These are phyloP conservation scores for Leccinum disarticulatum DNA, from an alignment of 768 basidiomycete genomes.

Conservation along the genomic window DNA sequence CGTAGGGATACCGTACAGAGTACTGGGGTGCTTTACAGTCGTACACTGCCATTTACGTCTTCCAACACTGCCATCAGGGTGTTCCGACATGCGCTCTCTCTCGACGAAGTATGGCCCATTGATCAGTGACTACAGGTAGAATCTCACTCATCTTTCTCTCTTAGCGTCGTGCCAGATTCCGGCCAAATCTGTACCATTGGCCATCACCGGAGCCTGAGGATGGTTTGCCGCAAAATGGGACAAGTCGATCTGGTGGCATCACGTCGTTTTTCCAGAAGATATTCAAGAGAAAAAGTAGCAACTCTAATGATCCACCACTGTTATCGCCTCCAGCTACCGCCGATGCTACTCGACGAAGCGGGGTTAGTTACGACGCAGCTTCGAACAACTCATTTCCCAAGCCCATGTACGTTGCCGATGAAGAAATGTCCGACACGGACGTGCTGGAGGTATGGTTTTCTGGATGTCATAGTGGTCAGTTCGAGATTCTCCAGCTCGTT, in stretches of 20 bases:
- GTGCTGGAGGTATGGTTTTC: slow-evolving; percentile 81
- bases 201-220: slow-evolving; percentile 9
- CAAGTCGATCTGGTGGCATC: not conserved
- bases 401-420: not conserved
- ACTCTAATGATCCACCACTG: not conserved
- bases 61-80: slow-evolving; percentile 62
- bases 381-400: not conserved
- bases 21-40: slow-evolving; percentile 62
- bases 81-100: slow-evolving; percentile 75
- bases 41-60: slow-evolving; percentile 65
- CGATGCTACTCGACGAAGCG: not conserved
- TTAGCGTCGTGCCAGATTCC: slow-evolving; percentile 66
- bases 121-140: not conserved
- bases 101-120: slow-evolving; percentile 60
- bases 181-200: slow-evolving; percentile 62
- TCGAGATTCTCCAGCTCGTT: not conserved
- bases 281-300: not conserved
- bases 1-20: slow-evolving; percentile 77
- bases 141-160: slow-evolving; percentile 11
- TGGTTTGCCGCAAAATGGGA: not conserved
- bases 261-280: not conserved
- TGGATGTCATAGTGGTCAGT: slow-evolving; percentile 68
- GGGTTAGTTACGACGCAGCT: not conserved
- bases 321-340: not conserved
- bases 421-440: slow-evolving; percentile 36